Conservation (phyloP, 1,284 basidiomycete genomes). For the Marasmius sp. region DNA sequence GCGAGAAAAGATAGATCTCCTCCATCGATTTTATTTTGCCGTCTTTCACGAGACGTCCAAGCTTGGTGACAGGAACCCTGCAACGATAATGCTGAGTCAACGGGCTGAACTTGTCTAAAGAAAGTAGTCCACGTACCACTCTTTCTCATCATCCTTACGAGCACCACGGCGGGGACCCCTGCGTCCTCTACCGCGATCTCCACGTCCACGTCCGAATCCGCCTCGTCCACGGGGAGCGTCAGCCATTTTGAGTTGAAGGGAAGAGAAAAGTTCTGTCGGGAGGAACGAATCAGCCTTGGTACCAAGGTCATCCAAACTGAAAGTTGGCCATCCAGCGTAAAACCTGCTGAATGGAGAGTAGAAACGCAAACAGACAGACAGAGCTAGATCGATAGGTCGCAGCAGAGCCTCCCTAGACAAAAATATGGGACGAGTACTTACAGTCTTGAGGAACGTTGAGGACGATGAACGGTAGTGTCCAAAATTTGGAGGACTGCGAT, state of each 20-base stretch:
- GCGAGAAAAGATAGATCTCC: constrained; percentile 99
- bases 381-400: not conserved
- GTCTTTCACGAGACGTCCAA: constrained; percentile 98
- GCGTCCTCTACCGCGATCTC: constrained; percentile 81
- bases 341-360: not conserved
- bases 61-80: constrained; percentile 98
- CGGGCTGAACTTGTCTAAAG: not conserved
- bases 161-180: constrained; percentile 93
- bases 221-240: constrained; percentile 80
- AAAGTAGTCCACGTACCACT: constrained; percentile 72
- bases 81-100: constrained; percentile 1
- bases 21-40: constrained; percentile 99
- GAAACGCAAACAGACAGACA: not conserved
- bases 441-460: constrained; percentile 10
- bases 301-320: constrained; percentile 22
- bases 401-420: not conserved
- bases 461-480: not conserved
- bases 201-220: constrained; percentile 89
- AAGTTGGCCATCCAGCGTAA: constrained; percentile 32
- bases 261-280: constrained; percentile 15
- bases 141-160: constrained; percentile 99
- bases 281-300: constrained; percentile 14
- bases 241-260: constrained; percentile 56
- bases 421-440: constrained; percentile 6
- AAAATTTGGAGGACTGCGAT: not conserved